These are phyloP conservation scores for Phytophthora quininea DNA, from an alignment of 352 stramenopile species.

Conservation along the genomic window DNA sequence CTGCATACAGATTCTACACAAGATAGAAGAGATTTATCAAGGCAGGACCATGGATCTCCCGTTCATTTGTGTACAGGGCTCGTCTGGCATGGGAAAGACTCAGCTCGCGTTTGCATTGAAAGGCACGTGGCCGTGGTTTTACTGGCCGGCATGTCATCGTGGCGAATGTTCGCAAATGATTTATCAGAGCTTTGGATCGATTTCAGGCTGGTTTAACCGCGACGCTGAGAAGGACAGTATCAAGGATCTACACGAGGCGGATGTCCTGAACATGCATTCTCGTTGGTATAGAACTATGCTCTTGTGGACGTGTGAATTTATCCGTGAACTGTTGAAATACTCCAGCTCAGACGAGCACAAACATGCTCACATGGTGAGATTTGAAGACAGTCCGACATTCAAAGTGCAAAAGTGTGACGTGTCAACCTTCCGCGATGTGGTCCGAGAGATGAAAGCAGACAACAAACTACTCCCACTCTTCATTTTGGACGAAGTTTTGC, in stretches of 20 bases:
- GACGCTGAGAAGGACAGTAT: neutral
- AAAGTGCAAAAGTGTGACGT: constrained; percentile 3
- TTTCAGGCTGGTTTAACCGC: neutral
- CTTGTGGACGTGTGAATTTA: neutral
- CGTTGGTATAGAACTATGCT: neutral
- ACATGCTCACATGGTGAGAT: constrained; percentile 2
- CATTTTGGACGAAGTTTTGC: constrained; percentile 16
- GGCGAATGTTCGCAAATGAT: neutral
- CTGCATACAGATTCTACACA: constrained; percentile 5
- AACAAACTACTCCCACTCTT: constrained; percentile 13
- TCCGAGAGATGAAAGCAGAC: constrained; percentile 4
- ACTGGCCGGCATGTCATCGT: neutral
- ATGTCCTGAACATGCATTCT: neutral
- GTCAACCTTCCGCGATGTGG: neutral
- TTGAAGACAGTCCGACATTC: neutral
- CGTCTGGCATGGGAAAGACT: neutral
- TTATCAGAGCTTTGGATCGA: neutral
- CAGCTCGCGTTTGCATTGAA: neutral
- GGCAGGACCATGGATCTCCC: neutral
- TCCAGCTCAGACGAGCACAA: neutral
- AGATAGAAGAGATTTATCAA: constrained; percentile 3
- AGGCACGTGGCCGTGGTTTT: neutral
- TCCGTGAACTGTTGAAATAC: neutral
- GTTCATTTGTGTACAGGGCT: neutral
- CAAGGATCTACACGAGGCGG: neutral